A percentile compares a stretch with the other conserved stretches of the same genome.
Evolutionary conservation across 306 rosid species (phyloP).

Genomic region (Rosa lucieae): DNA sequence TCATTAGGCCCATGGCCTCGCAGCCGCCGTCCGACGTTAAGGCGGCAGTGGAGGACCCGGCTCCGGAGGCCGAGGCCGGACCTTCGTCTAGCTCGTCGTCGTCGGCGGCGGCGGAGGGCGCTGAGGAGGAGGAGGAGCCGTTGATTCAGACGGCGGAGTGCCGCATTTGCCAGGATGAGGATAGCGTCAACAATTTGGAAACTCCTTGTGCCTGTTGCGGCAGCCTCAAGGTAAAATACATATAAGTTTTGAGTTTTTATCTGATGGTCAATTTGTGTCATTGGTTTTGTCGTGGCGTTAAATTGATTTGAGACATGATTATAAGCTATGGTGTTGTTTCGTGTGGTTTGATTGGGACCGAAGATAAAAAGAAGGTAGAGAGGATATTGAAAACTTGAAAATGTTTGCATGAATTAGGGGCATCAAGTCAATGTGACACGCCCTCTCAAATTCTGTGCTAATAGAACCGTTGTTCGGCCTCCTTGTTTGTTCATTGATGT

Average conservation of each 20-base stretch:
- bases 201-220: constrained; percentile 92
- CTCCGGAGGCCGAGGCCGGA: constrained; percentile 25
- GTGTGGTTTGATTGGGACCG: too few relatives aligned
- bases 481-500: neutral
- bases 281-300: neutral
- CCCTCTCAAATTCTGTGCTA: too few relatives aligned
- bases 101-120: constrained; percentile 23
- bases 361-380: too few relatives aligned
- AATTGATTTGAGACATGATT: neutral
- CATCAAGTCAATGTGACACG: too few relatives aligned
- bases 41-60: constrained; percentile 8
- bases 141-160: constrained; percentile 81
- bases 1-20: constrained; percentile 42
- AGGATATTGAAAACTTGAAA: too few relatives aligned
- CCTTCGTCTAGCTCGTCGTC: constrained; percentile 32
- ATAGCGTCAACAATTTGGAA: constrained; percentile 63
- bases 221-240: constrained; percentile 72
- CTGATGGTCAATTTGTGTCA: neutral
- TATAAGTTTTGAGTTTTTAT: neutral
- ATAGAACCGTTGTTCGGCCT: too few relatives aligned
- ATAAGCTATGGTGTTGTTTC: neutral
- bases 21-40: constrained; percentile 41
- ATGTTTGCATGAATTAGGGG: too few relatives aligned
- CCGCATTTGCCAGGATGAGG: constrained; percentile 99
- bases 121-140: constrained; percentile 52